phyloP scores from a whole-genome alignment of 73 alveolate species.

The Uronychia setigera region DNA sequence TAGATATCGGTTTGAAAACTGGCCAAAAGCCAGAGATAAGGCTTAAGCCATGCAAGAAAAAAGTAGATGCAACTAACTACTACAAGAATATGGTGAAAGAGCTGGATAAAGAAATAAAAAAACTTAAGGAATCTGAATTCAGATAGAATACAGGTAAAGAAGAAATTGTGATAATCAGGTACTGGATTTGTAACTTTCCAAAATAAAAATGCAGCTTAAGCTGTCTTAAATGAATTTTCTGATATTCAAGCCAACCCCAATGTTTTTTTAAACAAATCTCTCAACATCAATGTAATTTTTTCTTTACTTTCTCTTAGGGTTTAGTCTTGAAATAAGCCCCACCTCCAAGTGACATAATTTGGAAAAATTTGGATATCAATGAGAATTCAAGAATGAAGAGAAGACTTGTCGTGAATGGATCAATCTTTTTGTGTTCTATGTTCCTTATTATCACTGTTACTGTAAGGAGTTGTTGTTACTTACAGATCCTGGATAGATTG shows the following conservation, averaged over 20 bases:
- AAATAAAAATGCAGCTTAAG: not conserved
- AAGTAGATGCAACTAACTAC: conserved; percentile 16
- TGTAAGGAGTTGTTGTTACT: not conserved
- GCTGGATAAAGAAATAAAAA: conserved; percentile 1
- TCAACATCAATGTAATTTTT: not conserved
- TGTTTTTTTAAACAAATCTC: conserved; percentile 7
- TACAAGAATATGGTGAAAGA: conserved; percentile 20
- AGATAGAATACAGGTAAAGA: not conserved
- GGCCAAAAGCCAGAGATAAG: conserved; percentile 3
- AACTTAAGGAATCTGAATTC: conserved; percentile 7
- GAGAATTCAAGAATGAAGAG: not conserved
- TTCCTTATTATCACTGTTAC: not conserved
- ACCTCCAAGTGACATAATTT: conserved; percentile 19
- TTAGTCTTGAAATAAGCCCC: not conserved
- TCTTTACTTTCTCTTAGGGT: not conserved
- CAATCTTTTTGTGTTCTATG: not conserved
- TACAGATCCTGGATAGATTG: not conserved
- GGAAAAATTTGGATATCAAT: conserved; percentile 2
- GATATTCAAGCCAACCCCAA: not conserved
- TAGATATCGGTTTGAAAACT: conserved; percentile 8
- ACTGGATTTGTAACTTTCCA: conserved; percentile 16
- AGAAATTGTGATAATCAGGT: not conserved
- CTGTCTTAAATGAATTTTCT: not conserved
- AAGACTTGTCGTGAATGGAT: not conserved
- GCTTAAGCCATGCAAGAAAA: conserved; percentile 4